Base-by-base conservation (phyloP, 1,284 basidiomycete species). In the Marasmius sp. region DNA sequence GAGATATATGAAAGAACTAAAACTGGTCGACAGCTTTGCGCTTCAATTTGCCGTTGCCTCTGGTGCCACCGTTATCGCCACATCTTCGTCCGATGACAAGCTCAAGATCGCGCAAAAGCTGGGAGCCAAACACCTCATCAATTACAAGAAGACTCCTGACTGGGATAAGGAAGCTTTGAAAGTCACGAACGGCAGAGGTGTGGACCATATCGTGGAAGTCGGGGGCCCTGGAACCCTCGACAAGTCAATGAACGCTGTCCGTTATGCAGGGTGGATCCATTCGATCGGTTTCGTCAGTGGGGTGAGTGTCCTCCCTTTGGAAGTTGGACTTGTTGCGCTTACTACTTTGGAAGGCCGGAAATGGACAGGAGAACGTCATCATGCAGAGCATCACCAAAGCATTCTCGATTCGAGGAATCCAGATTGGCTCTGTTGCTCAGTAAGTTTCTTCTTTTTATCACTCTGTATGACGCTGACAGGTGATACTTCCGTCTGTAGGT, bases 31-130 rank as follows among this genome's bases (percentile, higher is more conserved):
- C 2, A 79, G 74, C 37, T 74, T 80, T 68, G 75, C 70, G 41
- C 60, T 74, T 18, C 81, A 83, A 68, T 70, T 84, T 57, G 82
- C 80, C 2, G 71, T 77, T 27, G 80, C 77, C 5, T 76, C 76
- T 0, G 83, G 84, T 14, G 81, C 82, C 4, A 76, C 67, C 8
- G 80, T 80, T 12, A 81, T 86, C 64, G 69, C 76, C 43, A 84
- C 83, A 4, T 82, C 79, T 0, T 83, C 81, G 2, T 81, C 80
- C 1, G 80, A 82, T 63, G 76, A 77, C 48, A 86, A 85, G 69
- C 73, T 81, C 6, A 68, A 75, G 56, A 49, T 75, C 18, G 76
- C 71, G 0, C 72, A 70, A 64, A 69, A 71, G 57, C 68, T 81
- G n/a, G 79, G 79, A 6, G 80, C 73, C 4, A 73, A 74, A 6